These are phyloP conservation scores for Sabuloglossum arenarium DNA, from an alignment of 495 filamentous ascomycete genomes.

Conservation along the genomic window DNA sequence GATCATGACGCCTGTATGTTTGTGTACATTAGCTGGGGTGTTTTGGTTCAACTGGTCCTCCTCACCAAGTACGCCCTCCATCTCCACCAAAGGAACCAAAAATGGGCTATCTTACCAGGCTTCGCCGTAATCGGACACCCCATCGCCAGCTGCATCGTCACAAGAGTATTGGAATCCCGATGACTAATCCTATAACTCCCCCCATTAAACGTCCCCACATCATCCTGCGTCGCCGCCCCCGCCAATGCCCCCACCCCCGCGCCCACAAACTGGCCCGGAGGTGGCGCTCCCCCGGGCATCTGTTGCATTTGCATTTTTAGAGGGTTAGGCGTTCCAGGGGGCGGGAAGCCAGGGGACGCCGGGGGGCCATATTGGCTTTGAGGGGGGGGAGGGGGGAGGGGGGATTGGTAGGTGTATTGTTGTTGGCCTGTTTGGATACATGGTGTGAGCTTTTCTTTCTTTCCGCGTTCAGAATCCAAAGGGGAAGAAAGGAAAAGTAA, in stretches of 20 bases:
- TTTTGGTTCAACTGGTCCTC: not conserved
- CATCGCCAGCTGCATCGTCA: constrained; percentile 77
- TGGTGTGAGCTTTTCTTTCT: not conserved
- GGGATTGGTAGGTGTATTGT: not conserved
- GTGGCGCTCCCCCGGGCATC: constrained; percentile 25
- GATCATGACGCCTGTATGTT: constrained; percentile 54
- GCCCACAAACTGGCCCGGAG: constrained; percentile 34
- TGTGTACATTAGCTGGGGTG: not conserved
- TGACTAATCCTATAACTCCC: constrained; percentile 88
- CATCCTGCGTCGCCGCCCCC: constrained; percentile 44
- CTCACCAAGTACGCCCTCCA: no score
- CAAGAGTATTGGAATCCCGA: constrained; percentile 68
- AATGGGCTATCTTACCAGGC: constrained; percentile 33
- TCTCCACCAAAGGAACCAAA: no score
- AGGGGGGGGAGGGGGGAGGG: not conserved
- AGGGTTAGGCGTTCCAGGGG: not conserved
- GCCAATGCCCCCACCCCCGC: no score
- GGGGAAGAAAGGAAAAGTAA: no score
- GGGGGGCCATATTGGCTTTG: no score
- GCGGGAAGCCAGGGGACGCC: no score
- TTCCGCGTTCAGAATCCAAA: no score
- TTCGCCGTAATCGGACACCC: constrained; percentile 68
- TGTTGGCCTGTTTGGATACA: not conserved
- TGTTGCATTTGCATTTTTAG: constrained; percentile 1
- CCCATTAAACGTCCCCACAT: constrained; percentile 87